These are phyloP conservation scores for Athelia sp. DNA, from an alignment of 1,284 basidiomycete genomes.

Conservation along the genomic window DNA sequence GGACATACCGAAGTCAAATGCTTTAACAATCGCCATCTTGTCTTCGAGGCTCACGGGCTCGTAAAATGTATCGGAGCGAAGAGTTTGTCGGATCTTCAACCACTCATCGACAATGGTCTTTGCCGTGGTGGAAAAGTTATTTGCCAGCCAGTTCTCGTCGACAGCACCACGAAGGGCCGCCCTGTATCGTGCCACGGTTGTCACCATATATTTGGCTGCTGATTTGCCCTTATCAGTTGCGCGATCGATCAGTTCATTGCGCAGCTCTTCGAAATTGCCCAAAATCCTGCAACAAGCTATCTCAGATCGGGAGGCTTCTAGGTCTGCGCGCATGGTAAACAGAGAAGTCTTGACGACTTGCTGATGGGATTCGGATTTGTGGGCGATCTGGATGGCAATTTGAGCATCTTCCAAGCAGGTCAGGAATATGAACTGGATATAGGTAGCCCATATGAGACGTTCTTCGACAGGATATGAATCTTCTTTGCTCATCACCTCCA, in stretches of 20 bases:
- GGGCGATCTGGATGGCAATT: slow-evolving; percentile 29
- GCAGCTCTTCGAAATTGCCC: slow-evolving; percentile 5
- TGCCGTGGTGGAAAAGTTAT: slow-evolving; percentile 22
- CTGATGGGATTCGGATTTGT: slow-evolving; percentile 27
- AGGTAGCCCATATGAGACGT: slow-evolving; percentile 27
- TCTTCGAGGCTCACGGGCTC: slow-evolving; percentile 43
- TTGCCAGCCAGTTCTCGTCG: slow-evolving; percentile 23
- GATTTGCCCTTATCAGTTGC: slow-evolving; percentile 6
- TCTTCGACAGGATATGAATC: slow-evolving; percentile 7
- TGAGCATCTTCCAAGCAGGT: slow-evolving; percentile 33
- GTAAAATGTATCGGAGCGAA: slow-evolving; percentile 26
- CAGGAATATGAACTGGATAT: slow-evolving; percentile 31
- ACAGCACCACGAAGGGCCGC: slow-evolving; percentile 11
- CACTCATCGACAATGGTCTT: slow-evolving; percentile 24
- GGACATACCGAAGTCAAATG: slow-evolving; percentile 37
- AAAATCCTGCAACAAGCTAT: slow-evolving; percentile 21
- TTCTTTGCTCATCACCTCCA: slow-evolving; percentile 9
- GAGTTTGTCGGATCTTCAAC: slow-evolving; percentile 20
- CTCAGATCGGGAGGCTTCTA: slow-evolving; percentile 35
- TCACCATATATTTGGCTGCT: slow-evolving; percentile 8
- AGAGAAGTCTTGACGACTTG: slow-evolving; percentile 33
- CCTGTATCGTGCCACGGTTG: slow-evolving; percentile 9
- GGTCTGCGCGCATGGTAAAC: slow-evolving; percentile 30
- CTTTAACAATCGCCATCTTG: slow-evolving; percentile 37
- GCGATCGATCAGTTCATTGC: slow-evolving; percentile 4